Base-by-base conservation (phyloP, 805 yeast species). In the Yarrowia divulgata region DNA sequence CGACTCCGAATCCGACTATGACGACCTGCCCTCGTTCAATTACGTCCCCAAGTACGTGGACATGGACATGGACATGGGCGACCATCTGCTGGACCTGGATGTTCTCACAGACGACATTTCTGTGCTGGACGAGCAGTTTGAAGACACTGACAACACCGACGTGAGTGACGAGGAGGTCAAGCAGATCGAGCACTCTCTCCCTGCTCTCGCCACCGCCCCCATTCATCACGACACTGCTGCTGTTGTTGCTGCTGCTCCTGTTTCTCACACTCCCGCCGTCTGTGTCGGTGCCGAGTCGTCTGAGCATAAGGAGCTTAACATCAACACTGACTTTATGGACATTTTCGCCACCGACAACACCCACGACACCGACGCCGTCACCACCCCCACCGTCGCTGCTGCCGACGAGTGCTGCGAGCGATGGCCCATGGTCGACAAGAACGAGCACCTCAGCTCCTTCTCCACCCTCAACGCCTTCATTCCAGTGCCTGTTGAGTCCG, bases 1-100 rank as follows among this genome's bases (percentile, higher is more conserved):
- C 63, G 63, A 40, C 37, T 40, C 63, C 34, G 66, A 60, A 2
- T 60, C 66, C 66, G 66, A 60, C 52, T 60, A 60, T 19, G 66
- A 60, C 52, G 66, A 60, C 32, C 50, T 60, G 13, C 66, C 66
- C 14, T 42, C 50, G n/a, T 60, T 60, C 66, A 60, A 45, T 45
- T 60, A 43, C 52, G 66, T 60, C 34, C 66, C 66, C 66, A 60
- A 60, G 66, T 60, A 60, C 52, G 58, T 37, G 32, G 66, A 60
- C 42, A 13, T 43, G 66, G 66, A 60, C 52, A 29, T 60, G 66
- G 66, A 60, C 52, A 29, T 60, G 39, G 52, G 52, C 52, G 52
- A 48, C 35, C 35, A 29, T 10, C 52, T 48, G 39, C 50, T 58
- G 64, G 66, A 45, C 52, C 18, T 60, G 52, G 52, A 45, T n/a